Conservation (phyloP, 129 eudicot species). For the Flaveria robusta region DNA sequence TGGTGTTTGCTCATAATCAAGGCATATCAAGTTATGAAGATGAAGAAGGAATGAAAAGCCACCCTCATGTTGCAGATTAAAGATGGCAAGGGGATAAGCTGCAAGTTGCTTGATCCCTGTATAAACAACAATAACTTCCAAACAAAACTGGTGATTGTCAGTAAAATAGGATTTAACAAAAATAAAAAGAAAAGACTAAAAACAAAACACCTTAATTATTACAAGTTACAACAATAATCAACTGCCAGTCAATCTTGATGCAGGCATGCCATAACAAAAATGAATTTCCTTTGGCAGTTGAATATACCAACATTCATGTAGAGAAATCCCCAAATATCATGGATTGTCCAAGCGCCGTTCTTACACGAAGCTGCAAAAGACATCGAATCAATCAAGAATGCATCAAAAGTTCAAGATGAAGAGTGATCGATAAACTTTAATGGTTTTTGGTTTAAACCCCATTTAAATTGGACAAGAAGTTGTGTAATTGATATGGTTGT, state of each 20-base stretch:
- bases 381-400: neutral
- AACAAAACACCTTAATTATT: slow-evolving; percentile 19
- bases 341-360: slow-evolving; percentile 63
- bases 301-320: slow-evolving; percentile 35
- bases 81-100: neutral
- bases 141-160: slow-evolving; percentile 9
- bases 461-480: neutral
- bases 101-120: neutral
- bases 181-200: neutral
- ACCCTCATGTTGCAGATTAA: neutral
- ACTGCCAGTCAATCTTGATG: slow-evolving; percentile 22
- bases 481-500: neutral
- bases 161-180: neutral
- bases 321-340: slow-evolving; percentile 66
- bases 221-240: slow-evolving; percentile 37
- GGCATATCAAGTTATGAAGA: too few relatives aligned
- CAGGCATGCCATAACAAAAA: slow-evolving; percentile 3
- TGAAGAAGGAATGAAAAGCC: neutral
- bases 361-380: slow-evolving; percentile 71
- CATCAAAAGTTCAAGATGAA: neutral
- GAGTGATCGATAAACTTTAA: neutral
- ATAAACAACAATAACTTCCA: neutral
- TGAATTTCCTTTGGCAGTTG: slow-evolving; percentile 17
- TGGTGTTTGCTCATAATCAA: too few relatives aligned
- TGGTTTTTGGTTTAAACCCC: neutral